phyloP scores from a whole-genome alignment of 2,329 filamentous ascomycete species.

The Colletotrichum melonis region DNA sequence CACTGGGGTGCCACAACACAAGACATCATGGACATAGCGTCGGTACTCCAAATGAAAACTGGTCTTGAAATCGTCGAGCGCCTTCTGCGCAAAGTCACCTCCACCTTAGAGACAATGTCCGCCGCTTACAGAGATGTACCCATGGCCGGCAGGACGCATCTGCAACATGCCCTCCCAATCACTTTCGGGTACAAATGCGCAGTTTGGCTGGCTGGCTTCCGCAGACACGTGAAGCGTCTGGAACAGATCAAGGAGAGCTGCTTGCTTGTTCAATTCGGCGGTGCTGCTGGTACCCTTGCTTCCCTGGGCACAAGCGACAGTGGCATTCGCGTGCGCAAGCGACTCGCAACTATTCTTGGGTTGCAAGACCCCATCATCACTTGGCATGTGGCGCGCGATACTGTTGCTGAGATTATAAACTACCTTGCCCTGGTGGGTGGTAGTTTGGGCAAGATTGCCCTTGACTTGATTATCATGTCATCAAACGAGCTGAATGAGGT shows the following conservation, averaged over 20 bases:
- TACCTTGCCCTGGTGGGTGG: constrained; percentile 65
- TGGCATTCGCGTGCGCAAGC: constrained; percentile 60
- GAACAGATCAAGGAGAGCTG: constrained; percentile 56
- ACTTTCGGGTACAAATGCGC: constrained; percentile 70
- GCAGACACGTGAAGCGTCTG: constrained; percentile 60
- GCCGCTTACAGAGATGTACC: constrained; percentile 61
- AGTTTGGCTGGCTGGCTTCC: constrained; percentile 62
- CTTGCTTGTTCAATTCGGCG: constrained; percentile 66
- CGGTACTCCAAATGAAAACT: constrained; percentile 62
- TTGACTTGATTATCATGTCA: constrained; percentile 68
- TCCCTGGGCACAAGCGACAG: constrained; percentile 59
- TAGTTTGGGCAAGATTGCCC: constrained; percentile 64
- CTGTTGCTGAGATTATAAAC: constrained; percentile 63
- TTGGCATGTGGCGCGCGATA: constrained; percentile 68
- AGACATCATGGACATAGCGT: constrained; percentile 68
- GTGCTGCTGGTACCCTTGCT: constrained; percentile 66
- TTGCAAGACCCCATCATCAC: constrained; percentile 63
- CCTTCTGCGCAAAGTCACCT: constrained; percentile 54
- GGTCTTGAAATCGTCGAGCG: constrained; percentile 60
- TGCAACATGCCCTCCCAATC: constrained; percentile 67
- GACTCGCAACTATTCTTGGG: constrained; percentile 59
- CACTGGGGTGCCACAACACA: constrained; percentile 71
- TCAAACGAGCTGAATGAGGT: constrained; percentile 60
- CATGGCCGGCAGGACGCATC: constrained; percentile 68
- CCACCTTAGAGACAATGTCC: constrained; percentile 54